Percentiles rank a stretch among this genome's conserved stretches.
Evolutionary conservation across 768 basidiomycete species (phyloP).

Genomic region (Trametes meyenii): DNA sequence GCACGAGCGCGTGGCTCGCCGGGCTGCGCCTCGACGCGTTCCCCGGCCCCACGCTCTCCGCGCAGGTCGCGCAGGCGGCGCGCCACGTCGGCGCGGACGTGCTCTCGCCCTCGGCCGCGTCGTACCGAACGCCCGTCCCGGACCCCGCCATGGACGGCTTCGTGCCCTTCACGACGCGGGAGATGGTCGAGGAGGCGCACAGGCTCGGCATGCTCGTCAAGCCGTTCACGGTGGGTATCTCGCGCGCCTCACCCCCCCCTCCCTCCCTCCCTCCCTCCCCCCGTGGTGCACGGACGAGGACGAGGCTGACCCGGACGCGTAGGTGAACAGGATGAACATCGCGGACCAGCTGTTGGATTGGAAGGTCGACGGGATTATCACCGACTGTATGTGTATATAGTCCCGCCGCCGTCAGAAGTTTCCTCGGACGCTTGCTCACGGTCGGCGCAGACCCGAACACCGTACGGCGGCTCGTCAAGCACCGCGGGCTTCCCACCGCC

Average conservation of each 20-base stretch:
- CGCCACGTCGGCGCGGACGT: constrained; percentile 63
- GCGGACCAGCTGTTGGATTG: constrained; percentile 61
- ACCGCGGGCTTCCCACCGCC: constrained; percentile 54
- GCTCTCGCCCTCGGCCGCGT: constrained; percentile 60
- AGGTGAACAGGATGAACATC: constrained; percentile 66
- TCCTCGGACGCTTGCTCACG: neutral
- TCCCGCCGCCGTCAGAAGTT: neutral
- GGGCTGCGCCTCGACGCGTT: constrained; percentile 67
- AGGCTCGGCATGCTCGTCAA: constrained; percentile 61
- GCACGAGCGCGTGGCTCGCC: constrained; percentile 66
- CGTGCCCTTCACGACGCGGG: constrained; percentile 61
- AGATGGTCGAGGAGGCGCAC: constrained; percentile 72
- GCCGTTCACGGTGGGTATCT: constrained; percentile 68
- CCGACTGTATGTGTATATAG: constrained; percentile 62
- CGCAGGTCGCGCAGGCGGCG: constrained; percentile 70
- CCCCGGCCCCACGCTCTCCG: constrained; percentile 58
- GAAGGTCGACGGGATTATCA: constrained; percentile 77
- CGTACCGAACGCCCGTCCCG: constrained; percentile 39
- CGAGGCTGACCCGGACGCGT: neutral
- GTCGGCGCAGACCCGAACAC: constrained; percentile 49
- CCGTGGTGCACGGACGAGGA: no score
- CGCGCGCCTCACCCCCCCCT: neutral
- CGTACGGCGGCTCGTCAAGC: constrained; percentile 58
- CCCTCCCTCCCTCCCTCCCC: no score
- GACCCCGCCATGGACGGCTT: constrained; percentile 51